Evolutionary conservation across 2,329 filamentous ascomycete species (phyloP).

Genomic region (Claviceps maximensis): DNA sequence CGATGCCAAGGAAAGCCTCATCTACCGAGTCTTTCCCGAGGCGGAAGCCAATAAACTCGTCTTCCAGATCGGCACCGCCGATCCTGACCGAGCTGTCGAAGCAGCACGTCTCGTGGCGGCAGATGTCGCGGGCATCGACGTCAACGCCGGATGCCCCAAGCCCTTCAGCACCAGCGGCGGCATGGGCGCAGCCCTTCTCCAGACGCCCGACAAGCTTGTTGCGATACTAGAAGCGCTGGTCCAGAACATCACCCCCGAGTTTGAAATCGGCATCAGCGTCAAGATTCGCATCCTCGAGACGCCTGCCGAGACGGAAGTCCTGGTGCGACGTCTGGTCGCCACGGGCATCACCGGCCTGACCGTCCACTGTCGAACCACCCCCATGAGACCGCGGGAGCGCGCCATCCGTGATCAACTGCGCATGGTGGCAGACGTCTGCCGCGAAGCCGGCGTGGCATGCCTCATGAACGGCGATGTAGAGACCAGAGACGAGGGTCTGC

Average conservation of each 20-base stretch:
- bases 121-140: constrained; percentile 87
- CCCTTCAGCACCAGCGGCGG: constrained; percentile 87
- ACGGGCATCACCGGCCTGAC: constrained; percentile 91
- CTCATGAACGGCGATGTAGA: constrained; percentile 92
- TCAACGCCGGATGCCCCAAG: constrained; percentile 97
- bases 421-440: constrained; percentile 73
- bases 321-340: constrained; percentile 65
- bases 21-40: constrained; percentile 72
- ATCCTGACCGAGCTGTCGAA: constrained; percentile 68
- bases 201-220: constrained; percentile 70
- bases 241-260: constrained; percentile 59
- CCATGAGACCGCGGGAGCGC: constrained; percentile 82
- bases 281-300: constrained; percentile 86
- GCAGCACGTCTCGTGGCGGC: constrained; percentile 72
- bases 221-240: constrained; percentile 77
- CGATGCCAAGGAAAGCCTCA: constrained; percentile 50
- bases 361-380: constrained; percentile 88
- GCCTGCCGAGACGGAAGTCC: constrained; percentile 56
- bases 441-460: constrained; percentile 76
- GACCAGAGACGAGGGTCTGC: constrained; percentile 55
- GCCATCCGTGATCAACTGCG: constrained; percentile 75
- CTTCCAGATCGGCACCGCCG: constrained; percentile 84
- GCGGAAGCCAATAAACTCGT: constrained; percentile 64
- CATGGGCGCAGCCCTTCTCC: constrained; percentile 87
- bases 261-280: constrained; percentile 86